Evolutionary conservation across 768 basidiomycete genomes (phyloP).

Genomic region (Termitomyces sp.): DNA sequence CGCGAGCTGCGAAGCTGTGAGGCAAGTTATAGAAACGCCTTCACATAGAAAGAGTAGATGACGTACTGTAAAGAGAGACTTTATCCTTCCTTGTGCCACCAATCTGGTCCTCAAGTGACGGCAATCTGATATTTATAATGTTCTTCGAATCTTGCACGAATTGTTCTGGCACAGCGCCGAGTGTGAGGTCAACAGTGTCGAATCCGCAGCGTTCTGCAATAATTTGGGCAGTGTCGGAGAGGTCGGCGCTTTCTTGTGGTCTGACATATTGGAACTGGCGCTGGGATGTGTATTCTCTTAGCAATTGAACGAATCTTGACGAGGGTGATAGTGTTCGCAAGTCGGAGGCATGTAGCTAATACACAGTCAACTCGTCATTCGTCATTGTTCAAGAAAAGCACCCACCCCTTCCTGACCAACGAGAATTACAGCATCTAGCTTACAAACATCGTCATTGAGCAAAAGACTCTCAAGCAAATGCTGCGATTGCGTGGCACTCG

Average conservation of each 20-base stretch:
- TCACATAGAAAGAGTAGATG: background rate
- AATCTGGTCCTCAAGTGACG: conserved; percentile 34
- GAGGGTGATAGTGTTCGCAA: conserved; percentile 53
- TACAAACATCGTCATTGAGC: conserved; percentile 45
- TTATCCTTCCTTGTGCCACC: conserved; percentile 39
- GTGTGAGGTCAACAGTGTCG: conserved; percentile 35
- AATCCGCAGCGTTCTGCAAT: conserved; percentile 54
- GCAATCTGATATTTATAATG: conserved; percentile 54
- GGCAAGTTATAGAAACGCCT: background rate
- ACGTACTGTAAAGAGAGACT: conserved; percentile 54
- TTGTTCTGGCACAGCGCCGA: conserved; percentile 25
- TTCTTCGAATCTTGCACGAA: conserved; percentile 41
- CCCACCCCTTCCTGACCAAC: conserved; percentile 72
- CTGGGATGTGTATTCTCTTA: conserved; percentile 47
- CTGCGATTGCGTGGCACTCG: conserved; percentile 23
- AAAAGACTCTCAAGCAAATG: conserved; percentile 42
- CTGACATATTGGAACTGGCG: conserved; percentile 61
- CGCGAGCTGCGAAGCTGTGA: conserved; percentile 39
- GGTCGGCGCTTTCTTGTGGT: conserved; percentile 21
- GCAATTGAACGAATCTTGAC: conserved; percentile 40
- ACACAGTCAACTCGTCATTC: conserved; percentile 1
- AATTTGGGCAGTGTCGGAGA: conserved; percentile 31
- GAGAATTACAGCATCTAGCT: conserved; percentile 60
- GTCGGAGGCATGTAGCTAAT: conserved; percentile 68
- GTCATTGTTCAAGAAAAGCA: conserved; percentile 4